phyloP scores from a whole-genome alignment of 148 eudicot species.

The Rhododendron vialii region DNA sequence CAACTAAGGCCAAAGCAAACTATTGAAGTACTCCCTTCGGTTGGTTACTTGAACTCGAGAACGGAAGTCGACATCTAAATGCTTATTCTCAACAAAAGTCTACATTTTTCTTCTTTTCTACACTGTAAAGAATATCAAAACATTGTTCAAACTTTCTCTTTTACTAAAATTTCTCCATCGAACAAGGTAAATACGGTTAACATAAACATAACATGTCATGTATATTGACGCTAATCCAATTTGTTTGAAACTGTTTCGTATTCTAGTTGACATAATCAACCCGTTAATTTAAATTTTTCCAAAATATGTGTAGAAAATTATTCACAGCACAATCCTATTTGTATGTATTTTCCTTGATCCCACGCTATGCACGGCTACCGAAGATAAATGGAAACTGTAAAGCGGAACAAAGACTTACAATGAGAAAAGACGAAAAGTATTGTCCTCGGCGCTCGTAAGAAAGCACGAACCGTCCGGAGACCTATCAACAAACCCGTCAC shows the following conservation, averaged over 20 bases:
- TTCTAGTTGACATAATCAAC: not conserved
- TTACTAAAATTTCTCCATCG: too few species aligned
- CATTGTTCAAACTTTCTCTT: too few species aligned
- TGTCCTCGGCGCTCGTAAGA: slow-evolving; percentile 70
- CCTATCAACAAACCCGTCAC: slow-evolving; percentile 33
- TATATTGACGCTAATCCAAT: not conserved
- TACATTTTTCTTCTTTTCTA: not conserved
- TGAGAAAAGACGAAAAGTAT: slow-evolving; percentile 52
- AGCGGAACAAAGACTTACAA: slow-evolving; percentile 41
- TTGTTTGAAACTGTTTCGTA: not conserved
- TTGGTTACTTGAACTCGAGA: not conserved
- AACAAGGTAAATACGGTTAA: too few species aligned
- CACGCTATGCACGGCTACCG: not conserved
- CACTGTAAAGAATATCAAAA: not conserved
- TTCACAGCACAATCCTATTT: not conserved
- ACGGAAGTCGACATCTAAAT: not conserved
- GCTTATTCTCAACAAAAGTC: too few species aligned
- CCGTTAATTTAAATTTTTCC: not conserved
- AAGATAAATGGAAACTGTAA: not conserved
- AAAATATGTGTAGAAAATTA: too few species aligned
- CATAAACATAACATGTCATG: not conserved
- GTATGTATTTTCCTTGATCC: not conserved
- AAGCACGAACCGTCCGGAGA: slow-evolving; percentile 93
- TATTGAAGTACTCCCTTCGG: not conserved
- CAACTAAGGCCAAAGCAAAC: not conserved